phyloP scores from a whole-genome alignment of 495 filamentous ascomycete genomes.

The Penicillium flavigenum region DNA sequence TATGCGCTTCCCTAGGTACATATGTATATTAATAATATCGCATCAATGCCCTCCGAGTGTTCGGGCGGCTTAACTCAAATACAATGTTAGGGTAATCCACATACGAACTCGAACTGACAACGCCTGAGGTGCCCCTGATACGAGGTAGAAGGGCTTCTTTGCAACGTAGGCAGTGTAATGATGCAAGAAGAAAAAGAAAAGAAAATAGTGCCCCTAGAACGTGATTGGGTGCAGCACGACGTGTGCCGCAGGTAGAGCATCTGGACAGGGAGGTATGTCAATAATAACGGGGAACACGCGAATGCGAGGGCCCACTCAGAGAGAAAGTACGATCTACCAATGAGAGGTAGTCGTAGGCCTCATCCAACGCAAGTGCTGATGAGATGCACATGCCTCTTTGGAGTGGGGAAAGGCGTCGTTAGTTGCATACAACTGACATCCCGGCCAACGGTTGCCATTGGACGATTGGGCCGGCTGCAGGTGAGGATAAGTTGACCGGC shows the following conservation, averaged over 20 bases:
- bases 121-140: neutral
- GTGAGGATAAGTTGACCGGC: conserved; percentile 25
- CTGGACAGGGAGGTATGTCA: conserved; percentile 16
- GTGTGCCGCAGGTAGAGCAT: conserved; percentile 7
- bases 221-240: neutral
- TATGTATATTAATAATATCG: neutral
- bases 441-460: conserved; percentile 33
- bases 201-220: neutral
- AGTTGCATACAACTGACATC: conserved; percentile 38
- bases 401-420: conserved; percentile 26
- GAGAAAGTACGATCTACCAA: conserved; percentile 24
- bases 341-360: conserved; percentile 16
- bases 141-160: neutral
- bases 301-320: conserved; percentile 33
- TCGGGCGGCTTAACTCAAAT: neutral
- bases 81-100: neutral
- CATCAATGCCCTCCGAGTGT: neutral
- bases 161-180: neutral
- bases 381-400: conserved; percentile 22
- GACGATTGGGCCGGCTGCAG: conserved; percentile 28
- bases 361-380: conserved; percentile 15
- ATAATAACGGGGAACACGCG: conserved; percentile 30
- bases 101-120: neutral
- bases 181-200: neutral
- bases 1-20: neutral